Conservation (phyloP, 352 stramenopile species). For the Plasmopara halstedii region DNA sequence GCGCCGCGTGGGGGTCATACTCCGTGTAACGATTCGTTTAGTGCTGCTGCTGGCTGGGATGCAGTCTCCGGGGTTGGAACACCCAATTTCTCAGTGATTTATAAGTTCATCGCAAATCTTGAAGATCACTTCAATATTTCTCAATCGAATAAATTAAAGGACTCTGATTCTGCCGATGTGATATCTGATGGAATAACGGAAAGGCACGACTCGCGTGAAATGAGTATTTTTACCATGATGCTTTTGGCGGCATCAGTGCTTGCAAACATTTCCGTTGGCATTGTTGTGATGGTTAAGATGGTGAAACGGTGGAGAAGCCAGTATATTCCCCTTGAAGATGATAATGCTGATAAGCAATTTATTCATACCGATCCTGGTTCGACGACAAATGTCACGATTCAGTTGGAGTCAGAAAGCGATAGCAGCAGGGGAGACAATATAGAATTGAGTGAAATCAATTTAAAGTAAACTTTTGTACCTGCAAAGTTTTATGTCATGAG, state of each 20-base stretch:
- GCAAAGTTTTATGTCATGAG: no score
- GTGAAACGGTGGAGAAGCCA: constrained; percentile 52
- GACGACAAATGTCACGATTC: not conserved
- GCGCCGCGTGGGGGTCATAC: constrained; percentile 29
- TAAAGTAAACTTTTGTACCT: not conserved
- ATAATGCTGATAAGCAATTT: not conserved
- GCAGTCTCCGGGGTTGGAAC: constrained; percentile 79
- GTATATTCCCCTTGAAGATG: constrained; percentile 44
- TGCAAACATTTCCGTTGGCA: constrained; percentile 23
- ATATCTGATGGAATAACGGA: constrained; percentile 6
- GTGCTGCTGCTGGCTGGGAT: constrained; percentile 82
- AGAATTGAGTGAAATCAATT: not conserved
- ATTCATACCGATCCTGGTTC: not conserved
- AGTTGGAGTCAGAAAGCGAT: not conserved
- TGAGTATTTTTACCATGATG: constrained; percentile 30
- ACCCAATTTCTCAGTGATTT: constrained; percentile 72
- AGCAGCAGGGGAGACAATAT: not conserved
- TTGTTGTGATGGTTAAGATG: constrained; percentile 28
- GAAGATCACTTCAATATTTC: constrained; percentile 49
- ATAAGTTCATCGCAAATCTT: constrained; percentile 39
- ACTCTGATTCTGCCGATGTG: constrained; percentile 2
- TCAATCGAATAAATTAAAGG: constrained; percentile 5
- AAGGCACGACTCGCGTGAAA: constrained; percentile 6
- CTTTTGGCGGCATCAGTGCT: constrained; percentile 26
- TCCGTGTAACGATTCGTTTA: constrained; percentile 76